Evolutionary conservation across 140 eudicot species (phyloP), one percentile per base, ranked within the genome.

Genomic region (Artemisia princeps): DNA sequence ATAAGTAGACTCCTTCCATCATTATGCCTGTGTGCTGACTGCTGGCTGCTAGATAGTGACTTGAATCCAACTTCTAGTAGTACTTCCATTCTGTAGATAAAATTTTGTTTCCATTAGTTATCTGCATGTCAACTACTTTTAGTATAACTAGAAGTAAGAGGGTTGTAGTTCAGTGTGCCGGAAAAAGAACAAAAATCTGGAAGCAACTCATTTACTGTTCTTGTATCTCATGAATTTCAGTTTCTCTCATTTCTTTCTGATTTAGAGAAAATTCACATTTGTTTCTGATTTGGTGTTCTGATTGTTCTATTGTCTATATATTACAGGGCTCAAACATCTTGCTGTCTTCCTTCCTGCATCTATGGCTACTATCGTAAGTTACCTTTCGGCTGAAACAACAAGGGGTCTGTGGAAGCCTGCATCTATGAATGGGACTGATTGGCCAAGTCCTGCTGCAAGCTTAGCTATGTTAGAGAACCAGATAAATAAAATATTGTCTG

Each of bases 401-500:
- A 63, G 99, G 16, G 99, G 99, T 64, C 73, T 88, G 44, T 94
- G 99, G 99, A 94, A 86, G 85, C 96, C 90, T 70, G 99, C 96
- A 37, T 84, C 74, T 59, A 94, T 94, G 96, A 94, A 94, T 64
- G 99, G 99, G 62, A 88, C 96, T 62, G 99, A 94, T 85, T 94
- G 99, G 99, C 96, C 99, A 9, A 94, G 99, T 79, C 99, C 99
- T 7, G 99, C 99, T 73, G 82, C 95, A 26, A 94, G 89, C 72
- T 75, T 88, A 65, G 73, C 90, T 67, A 64, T 66, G 79, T 87
- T 86, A 19, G 99, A 88, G 72, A 83, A 86, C 70, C 89, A 80
- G 63, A 88, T 94, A 49, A 80, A 94, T 54, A 86, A 94, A 71
- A 83, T 94, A 16, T 73, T 94, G 57, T 95, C 95, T 14, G 90